Conservation (phyloP, 2,329 filamentous ascomycete species). For the Neonectria neomacrospora region DNA sequence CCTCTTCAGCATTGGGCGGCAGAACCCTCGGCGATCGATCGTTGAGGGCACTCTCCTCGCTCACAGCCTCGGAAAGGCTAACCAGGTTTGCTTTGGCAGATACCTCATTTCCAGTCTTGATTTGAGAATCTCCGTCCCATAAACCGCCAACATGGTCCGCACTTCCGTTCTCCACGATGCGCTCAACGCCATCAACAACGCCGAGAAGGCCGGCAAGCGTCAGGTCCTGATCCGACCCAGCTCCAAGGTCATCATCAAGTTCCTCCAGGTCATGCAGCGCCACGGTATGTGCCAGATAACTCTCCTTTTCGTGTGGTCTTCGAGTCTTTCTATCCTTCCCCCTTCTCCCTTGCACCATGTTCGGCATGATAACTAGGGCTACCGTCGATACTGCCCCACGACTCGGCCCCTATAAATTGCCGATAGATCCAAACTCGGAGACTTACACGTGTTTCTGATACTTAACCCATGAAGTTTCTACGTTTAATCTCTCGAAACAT, state of each 20-base stretch:
- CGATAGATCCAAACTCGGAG: conserved; percentile 90
- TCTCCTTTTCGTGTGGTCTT: background rate
- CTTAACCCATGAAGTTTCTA: conserved; percentile 77
- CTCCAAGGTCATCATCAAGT: conserved; percentile 99
- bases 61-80: conserved; percentile 70
- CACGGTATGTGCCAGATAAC: conserved; percentile 79
- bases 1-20: conserved; percentile 73
- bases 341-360: conserved; percentile 48
- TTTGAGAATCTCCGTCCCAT: conserved; percentile 79
- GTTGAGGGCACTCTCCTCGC: conserved; percentile 76
- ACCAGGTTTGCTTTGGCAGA: conserved; percentile 63
- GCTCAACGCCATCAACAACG: conserved; percentile 99
- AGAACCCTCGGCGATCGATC: conserved; percentile 71
- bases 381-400: conserved; percentile 82
- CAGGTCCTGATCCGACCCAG: conserved; percentile 97
- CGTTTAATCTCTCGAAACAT: conserved; percentile 97
- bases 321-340: conserved; percentile 1
- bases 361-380: conserved; percentile 99
- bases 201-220: conserved; percentile 99
- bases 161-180: conserved; percentile 99
- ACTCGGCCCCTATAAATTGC: conserved; percentile 99
- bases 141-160: conserved; percentile 93
- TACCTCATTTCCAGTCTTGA: conserved; percentile 73
- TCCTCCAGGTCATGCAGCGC: conserved; percentile 98
- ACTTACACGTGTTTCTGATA: conserved; percentile 94